phyloP scores from a whole-genome alignment of 2,329 filamentous ascomycete species.

The Fusarium gaditjirri region DNA sequence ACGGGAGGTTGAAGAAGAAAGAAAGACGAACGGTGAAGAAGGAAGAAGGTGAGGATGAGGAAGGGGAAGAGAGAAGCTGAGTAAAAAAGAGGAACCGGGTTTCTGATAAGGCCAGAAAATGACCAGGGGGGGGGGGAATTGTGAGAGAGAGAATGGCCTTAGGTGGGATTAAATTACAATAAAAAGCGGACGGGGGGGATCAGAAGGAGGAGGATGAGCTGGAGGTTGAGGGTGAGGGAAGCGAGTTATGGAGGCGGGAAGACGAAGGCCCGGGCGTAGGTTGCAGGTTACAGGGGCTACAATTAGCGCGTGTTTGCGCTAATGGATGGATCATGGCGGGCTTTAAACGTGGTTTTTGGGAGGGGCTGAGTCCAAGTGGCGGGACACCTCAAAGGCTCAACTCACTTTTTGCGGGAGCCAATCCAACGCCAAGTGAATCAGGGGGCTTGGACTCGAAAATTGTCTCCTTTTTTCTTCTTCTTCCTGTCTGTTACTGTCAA shows the following conservation, averaged over 20 bases:
- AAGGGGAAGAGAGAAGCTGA: constrained; percentile 8
- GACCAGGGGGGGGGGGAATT: constrained; percentile 1
- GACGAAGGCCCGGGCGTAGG: constrained; percentile 20
- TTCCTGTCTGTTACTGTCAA: background rate
- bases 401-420: constrained; percentile 1
- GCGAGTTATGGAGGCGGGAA: constrained; percentile 27
- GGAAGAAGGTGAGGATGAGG: constrained; percentile 8
- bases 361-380: constrained; percentile 14
- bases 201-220: background rate
- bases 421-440: constrained; percentile 26
- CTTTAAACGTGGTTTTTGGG: constrained; percentile 22
- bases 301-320: constrained; percentile 2
- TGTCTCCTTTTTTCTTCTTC: constrained; percentile 1
- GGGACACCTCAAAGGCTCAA: background rate
- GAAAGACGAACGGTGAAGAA: constrained; percentile 33
- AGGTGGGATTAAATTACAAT: constrained; percentile 36
- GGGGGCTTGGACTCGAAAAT: constrained; percentile 4
- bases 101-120: constrained; percentile 32
- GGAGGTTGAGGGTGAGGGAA: background rate
- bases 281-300: constrained; percentile 5
- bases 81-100: constrained; percentile 31
- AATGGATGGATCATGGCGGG: background rate
- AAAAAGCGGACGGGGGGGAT: constrained; percentile 23
- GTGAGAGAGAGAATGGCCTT: background rate
- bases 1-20: constrained; percentile 23